Evolutionary conservation across 768 basidiomycete species (phyloP), one percentile per base, ranked within the genome.

Genomic region (Chalciporus chontae): DNA sequence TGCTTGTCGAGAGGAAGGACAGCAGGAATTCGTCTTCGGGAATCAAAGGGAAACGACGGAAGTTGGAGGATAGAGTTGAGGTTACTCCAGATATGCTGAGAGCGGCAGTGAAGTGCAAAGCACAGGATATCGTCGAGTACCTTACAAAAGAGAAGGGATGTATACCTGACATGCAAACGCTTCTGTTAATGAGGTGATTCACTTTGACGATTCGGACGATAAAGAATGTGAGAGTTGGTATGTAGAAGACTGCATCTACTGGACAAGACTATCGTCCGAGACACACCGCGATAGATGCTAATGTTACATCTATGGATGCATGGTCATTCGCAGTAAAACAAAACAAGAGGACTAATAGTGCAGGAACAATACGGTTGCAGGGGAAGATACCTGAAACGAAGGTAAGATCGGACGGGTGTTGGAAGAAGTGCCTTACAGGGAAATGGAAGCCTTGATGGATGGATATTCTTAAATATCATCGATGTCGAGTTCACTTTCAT

Each of bases 401-500:
- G 21, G 38, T 56, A 40, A 58, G 45, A 40, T 14, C 3, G 15
- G 4, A 38, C 38, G 5, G 29, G 10, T 43, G 23, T 15, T 9
- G 15, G 34, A 29, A 17, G 14, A 15, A 1, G 31, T n/a, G 19
- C 15, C 66, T 53, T 45, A 67, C 63, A 57, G 26, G 40, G 51
- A 10, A 17, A 47, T 43, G 19, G 24, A 39, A 32, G 27, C 18
- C 19, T 45, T 43, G 57, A 18, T 56, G 55, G 47, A 53, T 34
- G 44, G 40, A 48, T 18, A 47, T 15, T 32, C 49, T 76, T 78
- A 92, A 70, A 93, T 90, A 65, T 92, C 90, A 65, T 93, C 89
- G 69, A 92, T 89, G 69, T 93, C 90, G 60, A 93, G 78, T 61
- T 92, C 90, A 47, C 80, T 89, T 62, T 89, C 89, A 60, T 91